These are phyloP conservation scores for Debaryomyces prosopidis DNA, from an alignment of 805 yeast species.

Conservation along the genomic window DNA sequence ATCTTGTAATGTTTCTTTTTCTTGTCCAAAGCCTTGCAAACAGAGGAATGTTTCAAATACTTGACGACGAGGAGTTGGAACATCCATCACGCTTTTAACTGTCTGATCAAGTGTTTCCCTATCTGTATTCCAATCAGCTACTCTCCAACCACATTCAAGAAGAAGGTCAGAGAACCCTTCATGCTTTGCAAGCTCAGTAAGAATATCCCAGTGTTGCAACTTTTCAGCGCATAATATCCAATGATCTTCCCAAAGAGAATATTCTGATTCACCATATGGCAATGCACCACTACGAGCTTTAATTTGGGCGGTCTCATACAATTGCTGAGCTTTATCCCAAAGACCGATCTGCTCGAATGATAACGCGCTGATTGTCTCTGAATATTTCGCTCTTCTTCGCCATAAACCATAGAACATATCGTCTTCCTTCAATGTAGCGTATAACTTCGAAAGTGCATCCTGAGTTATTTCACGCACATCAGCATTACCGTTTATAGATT, in stretches of 20 bases:
- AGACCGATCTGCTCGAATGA: constrained; percentile 93
- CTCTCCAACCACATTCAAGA: constrained; percentile 99
- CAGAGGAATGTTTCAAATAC: constrained; percentile 92
- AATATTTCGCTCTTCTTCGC: constrained; percentile 94
- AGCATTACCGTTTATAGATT: constrained; percentile 63
- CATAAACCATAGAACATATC: constrained; percentile 98
- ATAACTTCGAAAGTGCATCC: constrained; percentile 89
- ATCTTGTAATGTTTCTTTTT: constrained; percentile 81
- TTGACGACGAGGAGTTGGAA: constrained; percentile 96
- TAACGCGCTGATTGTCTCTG: constrained; percentile 89
- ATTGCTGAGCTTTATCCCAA: constrained; percentile 91
- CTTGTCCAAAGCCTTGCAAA: constrained; percentile 90
- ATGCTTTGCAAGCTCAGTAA: constrained; percentile 94
- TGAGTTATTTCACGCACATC: constrained; percentile 81
- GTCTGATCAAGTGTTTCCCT: constrained; percentile 92
- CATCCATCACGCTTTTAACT: constrained; percentile 95
- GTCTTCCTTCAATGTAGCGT: constrained; percentile 85
- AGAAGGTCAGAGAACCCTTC: constrained; percentile 95
- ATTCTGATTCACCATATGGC: constrained; percentile 94
- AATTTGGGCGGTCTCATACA: constrained; percentile 95
- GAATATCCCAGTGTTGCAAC: constrained; percentile 95
- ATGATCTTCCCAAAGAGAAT: constrained; percentile 96
- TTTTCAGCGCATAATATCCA: constrained; percentile 98
- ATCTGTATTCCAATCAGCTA: constrained; percentile 97
- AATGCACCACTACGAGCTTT: constrained; percentile 93